Base-by-base conservation (phyloP, 2,329 filamentous ascomycete genomes). In the Alternaria atra region DNA sequence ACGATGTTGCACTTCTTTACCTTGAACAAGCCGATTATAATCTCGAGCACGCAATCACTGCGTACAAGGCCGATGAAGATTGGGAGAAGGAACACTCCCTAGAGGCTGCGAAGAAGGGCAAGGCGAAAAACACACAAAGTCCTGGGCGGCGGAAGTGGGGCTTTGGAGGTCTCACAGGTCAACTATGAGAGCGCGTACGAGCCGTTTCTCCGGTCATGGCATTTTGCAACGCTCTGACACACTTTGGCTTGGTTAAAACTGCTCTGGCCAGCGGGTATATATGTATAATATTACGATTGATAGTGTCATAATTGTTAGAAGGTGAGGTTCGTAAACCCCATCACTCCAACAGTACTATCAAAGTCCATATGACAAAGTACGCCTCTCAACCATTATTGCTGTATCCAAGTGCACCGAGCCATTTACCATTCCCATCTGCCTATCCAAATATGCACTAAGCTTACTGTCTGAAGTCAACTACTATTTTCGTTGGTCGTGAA, bases 61-160 rank as follows among this genome's bases (percentile, higher is more conserved):
- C 85, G 3, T 93, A 87, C 75, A 83, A 86, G 65, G 90, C 87
- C 4, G 92, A 95, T 64, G 91, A 93, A 75, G 83, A 82, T 54
- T 94, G 91, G 92, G 92, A 93, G 79, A 85, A 83, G 67, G 84
- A 86, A 12, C 86, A 94, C 71, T 89, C 90, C 0, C 73, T 89
- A 47, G 79, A 84, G 69, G 79, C 77, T 6, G 79, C 78, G 40
- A 77, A 77, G 60, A 84, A 83, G 65, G 79, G 79, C n/a, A 84
- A 84, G 55, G 63, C 63, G 44, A 76, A 77, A 51, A 67, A 65
- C 15, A 53, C 60, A 7, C 67, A 69, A 42, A 64, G 50, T n/a
- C 59, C 69, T 37, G 70, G 73, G 13, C 67, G 71, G 57, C 72
- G 73, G 34, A 73, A 72, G 73, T 80, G 69, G 80, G 77, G 68